Evolutionary conservation across 768 basidiomycete species (phyloP).

Genomic region (Trametes coccinea): DNA sequence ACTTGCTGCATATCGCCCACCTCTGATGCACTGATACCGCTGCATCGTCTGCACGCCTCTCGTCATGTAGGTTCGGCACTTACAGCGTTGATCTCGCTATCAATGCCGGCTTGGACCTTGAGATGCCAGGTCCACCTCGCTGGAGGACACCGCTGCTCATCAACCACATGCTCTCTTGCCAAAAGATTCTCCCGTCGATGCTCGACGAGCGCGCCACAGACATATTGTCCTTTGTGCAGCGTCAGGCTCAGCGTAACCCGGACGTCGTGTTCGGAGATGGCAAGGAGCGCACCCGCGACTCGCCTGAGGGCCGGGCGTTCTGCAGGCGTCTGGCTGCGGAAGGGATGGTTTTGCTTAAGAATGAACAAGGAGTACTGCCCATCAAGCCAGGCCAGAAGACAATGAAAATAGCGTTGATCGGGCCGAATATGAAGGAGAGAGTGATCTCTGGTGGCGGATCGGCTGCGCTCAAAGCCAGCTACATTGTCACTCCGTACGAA

Average conservation of each 20-base stretch:
- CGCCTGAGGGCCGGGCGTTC: conserved; percentile 51
- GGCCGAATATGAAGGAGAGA: conserved; percentile 64
- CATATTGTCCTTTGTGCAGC: conserved; percentile 58
- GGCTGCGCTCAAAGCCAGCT: conserved; percentile 63
- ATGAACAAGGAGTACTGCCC: conserved; percentile 56
- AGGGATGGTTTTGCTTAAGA: conserved; percentile 68
- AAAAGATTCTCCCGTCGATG: conserved; percentile 50
- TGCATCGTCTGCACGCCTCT: background rate
- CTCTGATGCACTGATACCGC: background rate
- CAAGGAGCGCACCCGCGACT: conserved; percentile 54
- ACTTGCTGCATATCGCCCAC: background rate
- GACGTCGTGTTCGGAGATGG: conserved; percentile 66
- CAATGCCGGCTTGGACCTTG: conserved; percentile 50
- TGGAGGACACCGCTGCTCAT: conserved; percentile 41
- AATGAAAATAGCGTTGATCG: conserved; percentile 62
- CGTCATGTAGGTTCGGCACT: conserved; percentile 39
- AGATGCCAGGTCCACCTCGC: conserved; percentile 47
- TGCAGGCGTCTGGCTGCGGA: conserved; percentile 58
- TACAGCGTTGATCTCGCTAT: conserved; percentile 44
- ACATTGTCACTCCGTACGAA: conserved; percentile 63
- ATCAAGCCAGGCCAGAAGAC: conserved; percentile 36
- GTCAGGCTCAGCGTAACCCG: conserved; percentile 53
- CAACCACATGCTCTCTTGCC: conserved; percentile 42
- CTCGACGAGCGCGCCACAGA: conserved; percentile 52
- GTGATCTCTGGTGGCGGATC: conserved; percentile 80